Conservation (phyloP, 768 basidiomycete species). For the Coprinellus aureogranulatus region DNA sequence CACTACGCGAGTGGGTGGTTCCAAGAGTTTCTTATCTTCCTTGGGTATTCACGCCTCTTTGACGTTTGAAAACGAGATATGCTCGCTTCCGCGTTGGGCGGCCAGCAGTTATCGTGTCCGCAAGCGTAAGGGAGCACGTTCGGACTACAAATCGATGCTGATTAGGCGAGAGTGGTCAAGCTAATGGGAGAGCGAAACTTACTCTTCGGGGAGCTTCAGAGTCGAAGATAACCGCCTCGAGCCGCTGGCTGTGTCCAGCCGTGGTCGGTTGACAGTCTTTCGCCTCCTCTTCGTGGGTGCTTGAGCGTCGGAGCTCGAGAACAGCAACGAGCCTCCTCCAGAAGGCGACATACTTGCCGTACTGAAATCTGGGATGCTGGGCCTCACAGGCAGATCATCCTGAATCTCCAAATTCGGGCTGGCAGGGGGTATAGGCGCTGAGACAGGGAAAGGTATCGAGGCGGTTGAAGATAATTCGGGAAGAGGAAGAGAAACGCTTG, state of each 20-base stretch:
- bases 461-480: conserved; percentile 37
- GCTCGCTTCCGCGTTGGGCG: conserved; percentile 37
- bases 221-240: conserved; percentile 35
- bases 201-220: conserved; percentile 44
- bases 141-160: conserved; percentile 28
- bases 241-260: background rate
- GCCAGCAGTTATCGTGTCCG: conserved; percentile 72
- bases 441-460: conserved; percentile 39
- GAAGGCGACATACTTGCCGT: background rate
- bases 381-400: background rate
- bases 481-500: conserved; percentile 7
- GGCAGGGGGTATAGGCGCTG: conserved; percentile 36
- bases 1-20: conserved; percentile 51
- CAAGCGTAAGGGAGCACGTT: conserved; percentile 68
- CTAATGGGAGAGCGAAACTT: conserved; percentile 15
- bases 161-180: background rate
- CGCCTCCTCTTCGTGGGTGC: conserved; percentile 6
- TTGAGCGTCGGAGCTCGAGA: conserved; percentile 14
- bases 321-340: conserved; percentile 3
- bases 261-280: conserved; percentile 3
- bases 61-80: conserved; percentile 64
- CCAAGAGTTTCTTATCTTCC: conserved; percentile 54
- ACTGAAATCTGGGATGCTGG: background rate
- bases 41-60: conserved; percentile 53
- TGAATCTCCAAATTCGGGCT: conserved; percentile 32